These are phyloP conservation scores for Ophiostoma populinum DNA, from an alignment of 2,329 filamentous ascomycete species.

Conservation along the genomic window DNA sequence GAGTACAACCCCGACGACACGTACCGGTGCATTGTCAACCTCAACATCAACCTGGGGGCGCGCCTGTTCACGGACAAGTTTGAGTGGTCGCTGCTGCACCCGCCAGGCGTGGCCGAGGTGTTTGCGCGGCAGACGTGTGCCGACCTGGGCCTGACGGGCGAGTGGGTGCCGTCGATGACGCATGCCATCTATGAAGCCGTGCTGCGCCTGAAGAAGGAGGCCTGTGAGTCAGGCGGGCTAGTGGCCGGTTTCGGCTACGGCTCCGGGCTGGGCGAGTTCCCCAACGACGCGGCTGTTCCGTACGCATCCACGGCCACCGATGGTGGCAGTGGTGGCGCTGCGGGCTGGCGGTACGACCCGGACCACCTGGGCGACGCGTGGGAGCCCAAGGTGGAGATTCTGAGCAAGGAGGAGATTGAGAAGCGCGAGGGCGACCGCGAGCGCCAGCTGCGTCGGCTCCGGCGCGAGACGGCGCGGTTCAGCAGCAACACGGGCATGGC, in stretches of 20 bases:
- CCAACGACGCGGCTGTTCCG: conserved; percentile 62
- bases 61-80: conserved; percentile 93
- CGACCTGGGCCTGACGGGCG: conserved; percentile 72
- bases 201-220: conserved; percentile 83
- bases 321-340: conserved; percentile 19
- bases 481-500: conserved; percentile 71
- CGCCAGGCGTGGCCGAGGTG: conserved; percentile 75
- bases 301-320: conserved; percentile 13
- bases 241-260: conserved; percentile 40
- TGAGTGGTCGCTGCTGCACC: conserved; percentile 89
- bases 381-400: conserved; percentile 63
- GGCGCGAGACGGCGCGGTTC: conserved; percentile 83
- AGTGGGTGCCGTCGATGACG: conserved; percentile 88
- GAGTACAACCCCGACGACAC: conserved; percentile 82
- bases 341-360: conserved; percentile 90
- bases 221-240: conserved; percentile 77
- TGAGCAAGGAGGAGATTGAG: conserved; percentile 94
- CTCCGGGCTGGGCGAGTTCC: conserved; percentile 43
- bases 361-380: conserved; percentile 73
- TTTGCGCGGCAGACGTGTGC: conserved; percentile 89
- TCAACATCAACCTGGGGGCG: conserved; percentile 84
- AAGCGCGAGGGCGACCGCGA: conserved; percentile 91
- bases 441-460: conserved; percentile 67
- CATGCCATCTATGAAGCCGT: conserved; percentile 96
- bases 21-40: conserved; percentile 78